phyloP scores from a whole-genome alignment of 176 grass and related monocot species.

The Dendrocalamus sinicus region DNA sequence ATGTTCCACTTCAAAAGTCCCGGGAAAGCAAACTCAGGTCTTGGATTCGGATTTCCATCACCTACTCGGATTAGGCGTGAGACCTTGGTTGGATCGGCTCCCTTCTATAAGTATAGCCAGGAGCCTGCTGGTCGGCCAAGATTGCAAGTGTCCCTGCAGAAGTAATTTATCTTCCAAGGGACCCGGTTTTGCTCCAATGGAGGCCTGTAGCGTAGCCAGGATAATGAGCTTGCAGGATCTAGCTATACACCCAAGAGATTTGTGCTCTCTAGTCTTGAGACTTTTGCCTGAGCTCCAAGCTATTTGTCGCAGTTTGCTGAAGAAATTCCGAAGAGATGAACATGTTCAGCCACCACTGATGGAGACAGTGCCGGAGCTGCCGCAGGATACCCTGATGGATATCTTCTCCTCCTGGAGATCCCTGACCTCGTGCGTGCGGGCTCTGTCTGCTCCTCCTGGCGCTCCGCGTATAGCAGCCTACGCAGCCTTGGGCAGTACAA shows the following conservation, averaged over 20 bases:
- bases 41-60: background rate
- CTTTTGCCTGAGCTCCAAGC: background rate
- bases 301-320: background rate
- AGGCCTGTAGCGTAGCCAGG: background rate
- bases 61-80: background rate
- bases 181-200: background rate
- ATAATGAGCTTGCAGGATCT: background rate
- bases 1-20: no score
- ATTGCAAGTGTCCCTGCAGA: background rate
- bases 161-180: background rate
- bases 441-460: background rate
- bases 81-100: background rate
- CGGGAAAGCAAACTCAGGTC: background rate
- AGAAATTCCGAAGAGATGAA: background rate
- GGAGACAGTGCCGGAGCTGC: background rate
- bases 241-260: background rate
- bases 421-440: background rate
- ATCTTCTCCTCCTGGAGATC: conserved; percentile 5
- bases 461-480: background rate
- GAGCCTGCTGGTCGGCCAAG: background rate
- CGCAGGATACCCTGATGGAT: background rate
- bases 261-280: background rate
- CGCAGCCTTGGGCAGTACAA: background rate
- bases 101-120: background rate
- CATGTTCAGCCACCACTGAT: background rate